Conservation (phyloP, 306 rosid species). For the Fagus crenata region DNA sequence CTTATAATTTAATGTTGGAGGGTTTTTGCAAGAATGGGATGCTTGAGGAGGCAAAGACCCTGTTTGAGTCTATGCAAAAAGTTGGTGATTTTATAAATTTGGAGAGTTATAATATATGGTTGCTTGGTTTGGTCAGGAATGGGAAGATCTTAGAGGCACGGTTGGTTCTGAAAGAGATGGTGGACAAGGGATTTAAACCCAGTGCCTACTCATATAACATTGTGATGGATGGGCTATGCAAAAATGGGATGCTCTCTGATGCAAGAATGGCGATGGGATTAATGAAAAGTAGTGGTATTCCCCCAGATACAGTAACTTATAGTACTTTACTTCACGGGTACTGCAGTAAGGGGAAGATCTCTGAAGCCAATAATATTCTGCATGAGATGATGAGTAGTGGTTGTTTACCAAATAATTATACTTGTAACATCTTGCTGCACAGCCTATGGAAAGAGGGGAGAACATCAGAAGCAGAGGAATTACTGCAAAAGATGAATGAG, state of each 20-base stretch:
- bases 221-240: constrained; percentile 72
- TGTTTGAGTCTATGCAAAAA: constrained; percentile 66
- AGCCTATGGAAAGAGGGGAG: constrained; percentile 92
- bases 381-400: constrained; percentile 63
- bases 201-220: constrained; percentile 73
- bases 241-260: constrained; percentile 65
- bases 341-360: constrained; percentile 67
- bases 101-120: constrained; percentile 76
- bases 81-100: constrained; percentile 36
- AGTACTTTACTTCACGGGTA: constrained; percentile 75
- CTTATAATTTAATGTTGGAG: constrained; percentile 41
- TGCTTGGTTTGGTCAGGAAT: constrained; percentile 63
- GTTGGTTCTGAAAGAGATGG: constrained; percentile 67
- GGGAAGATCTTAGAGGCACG: constrained; percentile 69
- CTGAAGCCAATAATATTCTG: constrained; percentile 70
- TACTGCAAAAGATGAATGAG: constrained; percentile 76
- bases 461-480: constrained; percentile 72
- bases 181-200: constrained; percentile 50
- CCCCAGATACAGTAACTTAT: constrained; percentile 69
- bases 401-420: constrained; percentile 74
- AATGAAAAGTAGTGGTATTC: constrained; percentile 57
- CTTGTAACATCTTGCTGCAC: constrained; percentile 82
- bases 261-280: constrained; percentile 59
- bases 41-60: constrained; percentile 66
- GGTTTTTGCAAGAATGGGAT: constrained; percentile 59